Evolutionary conservation across 148 eudicot genomes (phyloP), one percentile per base, ranked within the genome.

Genomic region (Camellia granthamiana): DNA sequence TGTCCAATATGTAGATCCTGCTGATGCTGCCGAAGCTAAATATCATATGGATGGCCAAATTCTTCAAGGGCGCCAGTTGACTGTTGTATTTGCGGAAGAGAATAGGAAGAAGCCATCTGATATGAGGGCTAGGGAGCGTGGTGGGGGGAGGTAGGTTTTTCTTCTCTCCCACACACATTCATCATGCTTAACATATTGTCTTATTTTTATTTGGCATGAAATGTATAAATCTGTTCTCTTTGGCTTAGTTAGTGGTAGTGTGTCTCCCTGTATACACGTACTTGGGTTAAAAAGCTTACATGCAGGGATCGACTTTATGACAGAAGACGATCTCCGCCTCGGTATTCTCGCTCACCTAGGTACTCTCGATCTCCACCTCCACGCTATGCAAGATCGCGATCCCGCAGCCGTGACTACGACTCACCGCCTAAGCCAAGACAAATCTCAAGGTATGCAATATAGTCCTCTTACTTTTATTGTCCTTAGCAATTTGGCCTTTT

Each of bases 41-140:
- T 92, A 93, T 85, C 90, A 96, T 43, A 92, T 96, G 99, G 97
- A 96, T 85, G 99, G 99, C 58, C 89, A 94, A 75, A 79, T 91
- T 61, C 88, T 93, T 55, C 90, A 82, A 47, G 99, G 97, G 30
- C 89, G 97, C 30, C 94, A 93, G 87, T 54, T 95, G 78, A 93
- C 97, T 77, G 99, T 95, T 76, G 94, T 95, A 3, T 95, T 92
- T 92, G 99, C 99, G 5, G 98, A 94, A 85, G 98, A 94, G 88
- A 94, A 94, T 79, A 85, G 98, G 86, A 94, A 94, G 89, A 92
- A 91, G 76, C 98, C 98, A 51, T 52, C 81, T 76, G 97, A 94
- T 76, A 94, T 91, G 97, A 87, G 97, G 82, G 38, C 75, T 69
- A 89, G 97, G 79, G 92, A 92, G 66, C 86, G 94, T 3, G 69